Conservation (phyloP, 2,329 filamentous ascomycete species). For the Kalaharituber pfeilii region DNA sequence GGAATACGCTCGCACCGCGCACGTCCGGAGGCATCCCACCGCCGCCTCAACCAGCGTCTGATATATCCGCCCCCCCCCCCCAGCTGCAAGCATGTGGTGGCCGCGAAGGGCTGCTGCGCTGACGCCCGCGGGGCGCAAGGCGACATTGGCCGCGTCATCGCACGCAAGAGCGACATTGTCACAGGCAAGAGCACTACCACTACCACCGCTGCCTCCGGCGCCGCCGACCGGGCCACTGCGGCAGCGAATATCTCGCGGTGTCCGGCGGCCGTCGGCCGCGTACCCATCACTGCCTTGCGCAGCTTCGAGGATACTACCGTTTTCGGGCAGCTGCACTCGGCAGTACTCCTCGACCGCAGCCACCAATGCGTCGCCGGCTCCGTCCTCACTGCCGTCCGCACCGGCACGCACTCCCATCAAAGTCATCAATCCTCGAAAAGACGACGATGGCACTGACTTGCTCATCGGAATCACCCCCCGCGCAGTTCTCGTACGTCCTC, state of each 20-base stretch:
- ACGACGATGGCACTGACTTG: constrained; percentile 76
- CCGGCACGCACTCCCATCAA: constrained; percentile 21
- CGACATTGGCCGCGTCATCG: too few species aligned
- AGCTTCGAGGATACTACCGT: too few species aligned
- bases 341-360: constrained; percentile 24
- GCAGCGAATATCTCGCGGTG: too few species aligned
- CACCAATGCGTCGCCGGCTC: constrained; percentile 6
- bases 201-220: too few species aligned
- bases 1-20: background rate
- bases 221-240: too few species aligned
- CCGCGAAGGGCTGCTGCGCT: too few species aligned
- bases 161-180: background rate
- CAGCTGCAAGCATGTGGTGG: too few species aligned
- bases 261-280: too few species aligned
- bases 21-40: background rate
- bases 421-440: constrained; percentile 53
- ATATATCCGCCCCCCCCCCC: too few species aligned
- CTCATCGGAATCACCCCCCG: constrained; percentile 65
- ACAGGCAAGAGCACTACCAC: background rate
- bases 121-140: too few species aligned
- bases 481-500: constrained; percentile 49
- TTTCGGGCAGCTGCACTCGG: too few species aligned
- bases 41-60: background rate
- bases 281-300: too few species aligned
- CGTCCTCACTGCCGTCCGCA: background rate